Conservation (phyloP, 1,284 basidiomycete species). For the Ustilago hordei region DNA sequence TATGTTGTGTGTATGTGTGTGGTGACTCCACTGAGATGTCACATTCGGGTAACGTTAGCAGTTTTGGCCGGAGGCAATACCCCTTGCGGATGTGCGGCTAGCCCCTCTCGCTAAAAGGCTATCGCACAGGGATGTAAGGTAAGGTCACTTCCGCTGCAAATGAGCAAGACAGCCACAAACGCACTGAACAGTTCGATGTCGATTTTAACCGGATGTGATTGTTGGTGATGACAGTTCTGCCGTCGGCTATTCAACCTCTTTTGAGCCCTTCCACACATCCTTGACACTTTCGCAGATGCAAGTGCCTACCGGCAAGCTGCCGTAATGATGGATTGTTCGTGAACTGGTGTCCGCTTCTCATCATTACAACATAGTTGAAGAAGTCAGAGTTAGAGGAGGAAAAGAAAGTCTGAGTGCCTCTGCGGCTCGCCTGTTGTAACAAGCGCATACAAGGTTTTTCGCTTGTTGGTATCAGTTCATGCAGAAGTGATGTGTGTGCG, state of each 20-base stretch:
- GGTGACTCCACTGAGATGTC: not conserved
- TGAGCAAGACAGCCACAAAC: not conserved
- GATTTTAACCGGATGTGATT: not conserved
- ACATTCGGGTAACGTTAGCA: not conserved
- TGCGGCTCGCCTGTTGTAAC: not conserved
- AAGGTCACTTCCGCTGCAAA: not conserved
- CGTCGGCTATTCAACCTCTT: not conserved
- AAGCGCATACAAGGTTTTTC: not conserved
- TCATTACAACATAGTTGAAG: not conserved
- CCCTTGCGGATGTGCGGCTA: slow-evolving; percentile 19
- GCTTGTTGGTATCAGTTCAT: not conserved
- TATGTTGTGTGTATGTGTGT: not conserved
- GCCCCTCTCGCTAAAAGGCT: slow-evolving; percentile 11
- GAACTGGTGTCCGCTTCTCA: not conserved
- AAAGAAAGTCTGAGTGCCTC: not conserved
- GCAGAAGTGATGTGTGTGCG: not conserved
- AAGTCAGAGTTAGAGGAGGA: not conserved
- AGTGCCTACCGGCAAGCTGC: not conserved
- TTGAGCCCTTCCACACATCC: not conserved
- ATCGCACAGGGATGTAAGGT: not conserved
- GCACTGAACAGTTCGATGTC: too few relatives aligned
- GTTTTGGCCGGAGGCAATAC: not conserved
- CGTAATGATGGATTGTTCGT: not conserved
- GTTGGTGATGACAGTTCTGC: not conserved
- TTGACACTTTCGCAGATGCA: not conserved